These are phyloP conservation scores for Stemphylium beticola DNA, from an alignment of 2,329 filamentous ascomycete genomes.

Conservation along the genomic window DNA sequence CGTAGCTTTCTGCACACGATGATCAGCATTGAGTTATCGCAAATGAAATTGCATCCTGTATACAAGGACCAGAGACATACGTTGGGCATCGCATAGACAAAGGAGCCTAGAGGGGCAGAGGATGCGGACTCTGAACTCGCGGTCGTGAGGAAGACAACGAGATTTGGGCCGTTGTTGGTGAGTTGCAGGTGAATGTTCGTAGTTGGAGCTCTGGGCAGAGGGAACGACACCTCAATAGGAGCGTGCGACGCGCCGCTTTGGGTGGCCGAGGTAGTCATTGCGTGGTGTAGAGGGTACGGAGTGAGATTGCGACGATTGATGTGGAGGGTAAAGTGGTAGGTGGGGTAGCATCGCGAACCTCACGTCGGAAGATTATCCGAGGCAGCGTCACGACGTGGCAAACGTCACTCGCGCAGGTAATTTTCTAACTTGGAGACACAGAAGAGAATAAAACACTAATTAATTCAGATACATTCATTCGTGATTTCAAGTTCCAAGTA, in stretches of 20 bases:
- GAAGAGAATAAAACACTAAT: not conserved
- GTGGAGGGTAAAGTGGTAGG: not conserved
- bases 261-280: conserved; percentile 26
- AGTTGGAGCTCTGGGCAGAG: conserved; percentile 62
- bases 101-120: conserved; percentile 71
- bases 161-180: conserved; percentile 59
- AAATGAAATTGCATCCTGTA: not conserved
- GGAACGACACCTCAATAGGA: conserved; percentile 63
- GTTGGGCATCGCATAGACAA: conserved; percentile 92
- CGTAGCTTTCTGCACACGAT: conserved; percentile 43
- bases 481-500: not conserved
- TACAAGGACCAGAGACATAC: conserved; percentile 57
- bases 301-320: conserved; percentile 5
- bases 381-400: not conserved
- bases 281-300: conserved; percentile 3
- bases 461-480: too few species aligned
- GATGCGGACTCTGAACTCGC: conserved; percentile 50
- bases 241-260: conserved; percentile 34
- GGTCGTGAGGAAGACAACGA: conserved; percentile 64
- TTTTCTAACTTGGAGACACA: not conserved
- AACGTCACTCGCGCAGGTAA: not conserved
- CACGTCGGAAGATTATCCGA: not conserved
- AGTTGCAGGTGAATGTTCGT: conserved; percentile 66
- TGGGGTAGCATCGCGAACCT: conserved; percentile 11
- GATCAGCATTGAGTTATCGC: conserved; percentile 13